phyloP scores from a whole-genome alignment of 2,329 filamentous ascomycete genomes.

The Exophiala aquamarina region DNA sequence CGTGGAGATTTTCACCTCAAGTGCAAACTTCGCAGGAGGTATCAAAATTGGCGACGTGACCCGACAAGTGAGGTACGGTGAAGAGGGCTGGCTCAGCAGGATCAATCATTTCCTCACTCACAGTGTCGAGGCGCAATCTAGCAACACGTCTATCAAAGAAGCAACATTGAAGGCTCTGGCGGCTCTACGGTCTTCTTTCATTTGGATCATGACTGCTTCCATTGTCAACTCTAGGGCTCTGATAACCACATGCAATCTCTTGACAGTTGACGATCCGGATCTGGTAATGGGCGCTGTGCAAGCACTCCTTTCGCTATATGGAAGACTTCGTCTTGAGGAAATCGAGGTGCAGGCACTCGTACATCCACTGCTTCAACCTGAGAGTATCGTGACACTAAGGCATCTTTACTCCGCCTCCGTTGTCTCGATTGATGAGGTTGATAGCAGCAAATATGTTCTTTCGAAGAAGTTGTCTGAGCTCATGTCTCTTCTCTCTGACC shows the following conservation, averaged over 20 bases:
- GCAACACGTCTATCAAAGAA: slow-evolving; percentile 57
- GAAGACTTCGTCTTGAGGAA: slow-evolving; percentile 69
- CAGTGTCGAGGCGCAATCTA: slow-evolving; percentile 68
- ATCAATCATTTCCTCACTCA: slow-evolving; percentile 71
- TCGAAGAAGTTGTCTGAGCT: slow-evolving; percentile 94
- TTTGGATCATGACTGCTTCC: slow-evolving; percentile 85
- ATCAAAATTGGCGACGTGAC: slow-evolving; percentile 69
- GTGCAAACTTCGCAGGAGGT: slow-evolving; percentile 69
- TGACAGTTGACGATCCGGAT: slow-evolving; percentile 68
- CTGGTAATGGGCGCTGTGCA: slow-evolving; percentile 80
- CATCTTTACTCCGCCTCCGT: slow-evolving; percentile 77
- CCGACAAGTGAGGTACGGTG: slow-evolving; percentile 69
- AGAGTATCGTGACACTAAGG: slow-evolving; percentile 69
- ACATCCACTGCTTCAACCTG: slow-evolving; percentile 73
- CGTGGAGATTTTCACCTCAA: slow-evolving; percentile 90
- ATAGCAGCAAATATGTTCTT: slow-evolving; percentile 88
- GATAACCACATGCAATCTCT: slow-evolving; percentile 66
- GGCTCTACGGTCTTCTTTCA: slow-evolving; percentile 74
- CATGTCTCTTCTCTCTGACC: slow-evolving; percentile 79
- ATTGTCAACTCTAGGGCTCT: slow-evolving; percentile 71
- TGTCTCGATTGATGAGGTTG: slow-evolving; percentile 77
- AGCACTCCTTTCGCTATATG: slow-evolving; percentile 79
- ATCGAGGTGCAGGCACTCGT: slow-evolving; percentile 77
- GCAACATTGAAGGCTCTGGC: slow-evolving; percentile 76
- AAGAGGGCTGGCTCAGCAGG: slow-evolving; percentile 84